phyloP scores from a whole-genome alignment of 2,329 filamentous ascomycete species.

The Apiospora arundinis region DNA sequence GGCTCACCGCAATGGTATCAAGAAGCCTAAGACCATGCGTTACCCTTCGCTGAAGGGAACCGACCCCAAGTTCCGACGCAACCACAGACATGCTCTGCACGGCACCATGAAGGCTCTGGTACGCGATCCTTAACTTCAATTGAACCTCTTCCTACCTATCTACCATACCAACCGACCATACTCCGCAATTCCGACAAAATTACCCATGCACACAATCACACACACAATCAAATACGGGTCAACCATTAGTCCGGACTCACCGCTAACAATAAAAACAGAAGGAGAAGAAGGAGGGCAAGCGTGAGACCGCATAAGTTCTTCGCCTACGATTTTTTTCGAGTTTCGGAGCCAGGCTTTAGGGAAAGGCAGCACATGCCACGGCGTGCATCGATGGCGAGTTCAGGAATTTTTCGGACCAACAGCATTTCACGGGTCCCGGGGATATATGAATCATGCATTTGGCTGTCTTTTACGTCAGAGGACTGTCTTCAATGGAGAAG shows the following conservation, averaged over 20 bases:
- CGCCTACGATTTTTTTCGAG: slow-evolving; percentile 28
- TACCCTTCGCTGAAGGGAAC: slow-evolving; percentile 99
- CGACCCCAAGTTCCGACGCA: slow-evolving; percentile 99
- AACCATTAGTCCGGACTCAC: not conserved
- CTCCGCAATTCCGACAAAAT: not conserved
- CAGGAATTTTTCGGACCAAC: slow-evolving; percentile 37
- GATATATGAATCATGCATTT: slow-evolving; percentile 43
- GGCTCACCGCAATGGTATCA: slow-evolving; percentile 99
- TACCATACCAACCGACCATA: not conserved
- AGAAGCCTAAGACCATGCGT: slow-evolving; percentile 99
- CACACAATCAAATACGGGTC: not conserved
- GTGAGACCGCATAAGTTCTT: slow-evolving; percentile 72
- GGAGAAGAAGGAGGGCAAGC: slow-evolving; percentile 96
- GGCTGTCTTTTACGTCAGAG: slow-evolving; percentile 35
- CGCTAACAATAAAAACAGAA: slow-evolving; percentile 59
- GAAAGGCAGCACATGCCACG: slow-evolving; percentile 28
- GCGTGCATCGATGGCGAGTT: slow-evolving; percentile 40
- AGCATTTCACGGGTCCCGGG: slow-evolving; percentile 37
- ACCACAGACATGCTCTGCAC: slow-evolving; percentile 99
- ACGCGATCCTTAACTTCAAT: slow-evolving; percentile 45
- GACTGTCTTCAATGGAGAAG: slow-evolving; percentile 39
- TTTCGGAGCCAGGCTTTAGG: slow-evolving; percentile 29
- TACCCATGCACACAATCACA: slow-evolving; percentile 32
- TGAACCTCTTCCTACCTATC: not conserved
- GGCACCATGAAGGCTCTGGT: slow-evolving; percentile 98